Evolutionary conservation across 2,329 filamentous ascomycete species (phyloP).

Genomic region (Microsporum ferrugineum): DNA sequence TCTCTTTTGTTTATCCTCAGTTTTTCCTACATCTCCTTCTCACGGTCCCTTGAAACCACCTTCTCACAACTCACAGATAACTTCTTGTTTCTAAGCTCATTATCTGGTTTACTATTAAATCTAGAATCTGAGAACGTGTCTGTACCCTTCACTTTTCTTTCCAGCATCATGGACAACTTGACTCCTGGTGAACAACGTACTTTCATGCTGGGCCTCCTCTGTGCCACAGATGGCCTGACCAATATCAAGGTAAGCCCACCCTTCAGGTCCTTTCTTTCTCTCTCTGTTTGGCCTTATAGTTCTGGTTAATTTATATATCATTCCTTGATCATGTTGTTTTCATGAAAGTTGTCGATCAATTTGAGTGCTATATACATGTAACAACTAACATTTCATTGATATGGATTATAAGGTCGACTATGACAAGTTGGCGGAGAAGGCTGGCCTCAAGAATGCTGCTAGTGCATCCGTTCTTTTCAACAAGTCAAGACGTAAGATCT

Average conservation of each 20-base stretch:
- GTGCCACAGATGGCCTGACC: slow-evolving; percentile 10
- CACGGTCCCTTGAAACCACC: background rate
- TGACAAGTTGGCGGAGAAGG: slow-evolving; percentile 25
- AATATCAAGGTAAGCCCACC: slow-evolving; percentile 14
- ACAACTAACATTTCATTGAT: background rate
- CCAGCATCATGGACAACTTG: slow-evolving; percentile 13
- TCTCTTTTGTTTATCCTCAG: background rate
- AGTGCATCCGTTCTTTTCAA: slow-evolving; percentile 28
- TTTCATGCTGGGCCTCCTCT: slow-evolving; percentile 14
- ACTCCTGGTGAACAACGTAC: slow-evolving; percentile 18
- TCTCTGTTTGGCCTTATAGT: background rate
- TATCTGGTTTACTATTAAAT: background rate
- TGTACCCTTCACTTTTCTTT: background rate
- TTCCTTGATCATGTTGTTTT: background rate
- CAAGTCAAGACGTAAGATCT: slow-evolving; percentile 29
- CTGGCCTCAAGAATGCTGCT: slow-evolving; percentile 26
- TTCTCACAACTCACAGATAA: background rate
- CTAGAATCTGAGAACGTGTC: background rate
- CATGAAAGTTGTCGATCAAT: background rate
- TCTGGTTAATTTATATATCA: background rate
- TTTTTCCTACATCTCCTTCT: background rate
- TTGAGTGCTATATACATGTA: background rate
- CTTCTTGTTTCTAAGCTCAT: background rate
- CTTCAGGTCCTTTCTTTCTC: background rate
- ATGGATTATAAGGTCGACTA: slow-evolving; percentile 27